A percentile compares a stretch with the other conserved stretches of the same genome.
Conservation (phyloP, 2,329 filamentous ascomycete genomes). For the Aureobasidium pullulans region DNA sequence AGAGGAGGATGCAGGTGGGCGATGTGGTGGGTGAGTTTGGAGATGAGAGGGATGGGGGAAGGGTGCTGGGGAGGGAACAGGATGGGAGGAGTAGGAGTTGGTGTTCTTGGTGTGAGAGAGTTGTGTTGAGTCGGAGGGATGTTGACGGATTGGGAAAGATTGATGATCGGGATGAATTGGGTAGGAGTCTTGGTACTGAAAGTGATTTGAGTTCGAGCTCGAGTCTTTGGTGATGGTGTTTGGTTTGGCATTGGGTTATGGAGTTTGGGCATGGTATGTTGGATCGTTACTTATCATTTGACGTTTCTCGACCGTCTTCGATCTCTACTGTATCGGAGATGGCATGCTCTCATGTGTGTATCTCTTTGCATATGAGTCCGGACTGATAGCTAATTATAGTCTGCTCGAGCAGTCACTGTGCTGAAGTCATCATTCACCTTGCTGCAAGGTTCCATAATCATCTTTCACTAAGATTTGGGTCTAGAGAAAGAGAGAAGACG, state of each 20-base stretch:
- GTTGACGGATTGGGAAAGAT: not conserved
- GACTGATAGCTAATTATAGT: no score
- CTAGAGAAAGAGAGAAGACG: no score
- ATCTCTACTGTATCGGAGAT: no score
- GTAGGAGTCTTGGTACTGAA: not conserved
- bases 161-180: not conserved
- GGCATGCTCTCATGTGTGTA: no score
- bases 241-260: not conserved
- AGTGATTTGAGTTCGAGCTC: not conserved
- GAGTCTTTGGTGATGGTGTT: not conserved
- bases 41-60: slow-evolving; percentile 61
- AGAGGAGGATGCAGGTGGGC: slow-evolving; percentile 72
- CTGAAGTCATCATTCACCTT: no score
- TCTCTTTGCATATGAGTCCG: no score
- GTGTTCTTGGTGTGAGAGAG: slow-evolving; percentile 86
- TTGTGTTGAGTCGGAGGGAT: slow-evolving; percentile 56
- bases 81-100: slow-evolving; percentile 65
- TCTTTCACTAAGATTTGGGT: no score
- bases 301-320: no score
- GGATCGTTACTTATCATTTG: no score
- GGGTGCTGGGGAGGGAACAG: slow-evolving; percentile 64
- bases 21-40: slow-evolving; percentile 80
- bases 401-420: no score
- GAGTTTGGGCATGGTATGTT: not conserved
- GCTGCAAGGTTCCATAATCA: no score